Conservation (phyloP, 306 rosid species). For the Begonia loranthoides region DNA sequence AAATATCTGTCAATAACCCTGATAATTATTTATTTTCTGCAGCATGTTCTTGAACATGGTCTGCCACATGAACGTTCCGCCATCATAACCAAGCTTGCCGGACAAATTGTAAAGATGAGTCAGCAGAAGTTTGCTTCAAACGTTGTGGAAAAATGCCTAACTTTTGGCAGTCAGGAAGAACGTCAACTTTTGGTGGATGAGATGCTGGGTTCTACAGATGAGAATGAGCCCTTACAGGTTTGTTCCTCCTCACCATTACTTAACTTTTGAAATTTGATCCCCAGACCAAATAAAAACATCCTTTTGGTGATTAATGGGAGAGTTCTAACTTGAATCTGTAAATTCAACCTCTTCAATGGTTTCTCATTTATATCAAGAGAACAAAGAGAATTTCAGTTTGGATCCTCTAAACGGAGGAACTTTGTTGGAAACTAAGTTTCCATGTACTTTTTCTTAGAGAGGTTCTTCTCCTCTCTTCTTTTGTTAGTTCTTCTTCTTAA, state of each 20-base stretch:
- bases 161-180: slow-evolving; percentile 70
- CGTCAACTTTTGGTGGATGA: slow-evolving; percentile 82
- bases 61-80: slow-evolving; percentile 63
- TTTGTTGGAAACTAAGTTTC: no score
- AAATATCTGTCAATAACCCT: background rate
- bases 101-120: slow-evolving; percentile 97
- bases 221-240: slow-evolving; percentile 97
- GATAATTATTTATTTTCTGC: slow-evolving; percentile 13
- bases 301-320: no score
- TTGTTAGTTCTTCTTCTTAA: no score
- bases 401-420: no score
- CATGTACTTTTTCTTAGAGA: no score
- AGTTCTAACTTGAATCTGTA: no score
- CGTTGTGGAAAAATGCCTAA: slow-evolving; percentile 89
- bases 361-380: no score
- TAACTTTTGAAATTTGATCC: no score
- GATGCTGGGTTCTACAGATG: slow-evolving; percentile 90
- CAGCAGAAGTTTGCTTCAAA: slow-evolving; percentile 98
- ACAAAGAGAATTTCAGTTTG: no score
- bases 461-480: no score
- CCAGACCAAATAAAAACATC: no score
- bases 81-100: slow-evolving; percentile 80
- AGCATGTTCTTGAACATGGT: slow-evolving; percentile 86
- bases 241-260: slow-evolving; percentile 4
- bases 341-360: no score